Base-by-base conservation (phyloP, 345 rosid species). In the Mangifera indica region DNA sequence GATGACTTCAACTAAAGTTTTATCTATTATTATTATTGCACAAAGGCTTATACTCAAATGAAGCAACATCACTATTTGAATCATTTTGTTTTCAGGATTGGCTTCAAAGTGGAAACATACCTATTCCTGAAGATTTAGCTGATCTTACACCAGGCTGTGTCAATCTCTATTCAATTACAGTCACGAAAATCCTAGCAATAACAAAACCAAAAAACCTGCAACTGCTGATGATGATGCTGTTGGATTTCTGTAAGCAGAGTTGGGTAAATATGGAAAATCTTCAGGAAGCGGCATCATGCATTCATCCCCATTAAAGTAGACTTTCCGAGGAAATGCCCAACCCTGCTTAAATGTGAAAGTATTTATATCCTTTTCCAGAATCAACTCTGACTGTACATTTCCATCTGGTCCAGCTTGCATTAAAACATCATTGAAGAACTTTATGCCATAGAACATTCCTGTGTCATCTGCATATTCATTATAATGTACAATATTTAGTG, bases 291-390 rank as follows among this genome's bases (percentile, higher is more conserved):
- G 84, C 71, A 82, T 73, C 62, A 13, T 44, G 53, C 85, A 80
- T 72, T 80, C 81, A 17, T 84, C 84, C 0, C 82, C 84, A 48
- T 84, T 72, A 63, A 84, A 84, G 77, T 78, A 82, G 9, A 80
- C 54, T 52, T 63, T 82, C 32, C 77, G 26, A 21, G 81, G 82
- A 29, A 82, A 82, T 2, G 79, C 84, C 88, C 88, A 84, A 10
- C 85, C 81, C 14, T 76, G 72, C 61, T 76, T 69, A 60, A 72
- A 67, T 44, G 76, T 60, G 51, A 82, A 84, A 8, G 73, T 78
- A 44, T 72, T 74, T 59, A 0, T 42, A 40, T 78, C 80, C 77
- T 82, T 80, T 71, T 63, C 20, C 1, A 80, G 75, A 69, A 82
- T 64, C 76, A 78, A 21, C 70, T 82, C 84, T 2, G 85, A 59